Conservation (phyloP, 2,329 filamentous ascomycete species). For the Fusarium austroafricanum region DNA sequence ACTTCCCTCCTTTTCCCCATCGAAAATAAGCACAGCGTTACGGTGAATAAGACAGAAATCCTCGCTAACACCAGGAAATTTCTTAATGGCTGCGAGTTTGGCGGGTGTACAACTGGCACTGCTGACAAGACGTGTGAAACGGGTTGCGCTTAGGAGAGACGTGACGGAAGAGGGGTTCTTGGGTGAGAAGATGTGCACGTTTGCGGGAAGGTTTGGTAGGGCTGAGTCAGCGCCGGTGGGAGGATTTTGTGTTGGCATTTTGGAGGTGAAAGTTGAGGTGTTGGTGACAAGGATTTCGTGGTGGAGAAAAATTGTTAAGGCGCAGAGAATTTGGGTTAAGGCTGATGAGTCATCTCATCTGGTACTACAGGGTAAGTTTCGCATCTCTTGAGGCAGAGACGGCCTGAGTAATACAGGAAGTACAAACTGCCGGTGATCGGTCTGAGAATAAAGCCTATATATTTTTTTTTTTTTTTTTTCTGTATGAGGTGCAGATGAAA, state of each 20-base stretch:
- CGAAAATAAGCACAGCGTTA: constrained; percentile 2
- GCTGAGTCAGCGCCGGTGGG: background rate
- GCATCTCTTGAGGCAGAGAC: no score
- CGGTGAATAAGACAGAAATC: constrained; percentile 13
- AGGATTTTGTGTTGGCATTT: background rate
- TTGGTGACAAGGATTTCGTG: background rate
- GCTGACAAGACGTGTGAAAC: constrained; percentile 12
- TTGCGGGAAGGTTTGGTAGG: background rate
- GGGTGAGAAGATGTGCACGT: constrained; percentile 9
- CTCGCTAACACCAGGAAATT: background rate
- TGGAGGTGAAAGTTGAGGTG: background rate
- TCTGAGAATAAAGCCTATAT: no score
- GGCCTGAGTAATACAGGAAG: no score
- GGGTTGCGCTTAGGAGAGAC: background rate
- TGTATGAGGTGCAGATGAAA: no score
- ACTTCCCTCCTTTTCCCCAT: background rate
- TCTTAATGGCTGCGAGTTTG: constrained; percentile 8
- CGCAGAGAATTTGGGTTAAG: background rate
- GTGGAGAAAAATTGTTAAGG: background rate
- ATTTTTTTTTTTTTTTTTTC: no score
- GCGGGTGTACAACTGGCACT: constrained; percentile 1
- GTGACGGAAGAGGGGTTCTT: background rate
- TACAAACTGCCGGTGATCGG: no score
- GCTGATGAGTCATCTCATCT: background rate
- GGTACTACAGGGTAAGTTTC: background rate